Base-by-base conservation (phyloP, 305 asterid genomes). In the Rubia tinctorum region DNA sequence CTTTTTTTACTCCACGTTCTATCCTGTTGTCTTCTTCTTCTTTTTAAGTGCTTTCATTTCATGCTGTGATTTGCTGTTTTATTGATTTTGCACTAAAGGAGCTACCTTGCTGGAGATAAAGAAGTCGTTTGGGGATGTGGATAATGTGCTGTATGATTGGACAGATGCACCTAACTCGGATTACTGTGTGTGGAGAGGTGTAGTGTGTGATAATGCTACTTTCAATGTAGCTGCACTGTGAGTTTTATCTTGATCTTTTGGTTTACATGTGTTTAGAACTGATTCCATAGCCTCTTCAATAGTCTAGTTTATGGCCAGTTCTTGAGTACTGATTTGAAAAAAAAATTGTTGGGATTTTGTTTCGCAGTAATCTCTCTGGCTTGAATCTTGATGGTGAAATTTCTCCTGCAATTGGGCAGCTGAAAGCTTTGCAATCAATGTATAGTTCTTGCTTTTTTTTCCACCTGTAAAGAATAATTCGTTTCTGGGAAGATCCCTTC, bases 61-160 rank as follows among this genome's bases (percentile, higher is more conserved):
- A 44, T 55, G 7, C 39, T 20, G 8, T 17, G 37, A 44, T 44
- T 44, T 44, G 51, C 44, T 58, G 20, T 45, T 66, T 0, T 56
- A 12, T 59, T 2, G 25, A 0, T 47, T 63, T 76, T 43, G 12
- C 68, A 69, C 2, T 37, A n/a, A 85, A 92, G 99, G 96, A 49
- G 79, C 84, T 25, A 76, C 86, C 70, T 84, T 95, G 88, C 82
- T 92, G 91, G 98, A 91, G 87, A 79, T 95, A 63, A 91, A 95
- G 90, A 92, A 91, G 76, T 88, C 97, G 68, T 87, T 95, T 72
- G 86, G 90, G 72, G 98, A 95, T 64, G 96, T 95, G 77, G 96
- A 93, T 67, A 95, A 91, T 86, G 96, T 89, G 84, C 82, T 95
- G 63, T 95, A 91, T 83, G 99, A 95, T 88, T 95, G 99, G 99